A percentile compares a stretch with the other conserved stretches of the same genome.
These are phyloP conservation scores for Colletotrichum sp. DNA, from an alignment of 2,329 filamentous ascomycete species.

Conservation along the genomic window DNA sequence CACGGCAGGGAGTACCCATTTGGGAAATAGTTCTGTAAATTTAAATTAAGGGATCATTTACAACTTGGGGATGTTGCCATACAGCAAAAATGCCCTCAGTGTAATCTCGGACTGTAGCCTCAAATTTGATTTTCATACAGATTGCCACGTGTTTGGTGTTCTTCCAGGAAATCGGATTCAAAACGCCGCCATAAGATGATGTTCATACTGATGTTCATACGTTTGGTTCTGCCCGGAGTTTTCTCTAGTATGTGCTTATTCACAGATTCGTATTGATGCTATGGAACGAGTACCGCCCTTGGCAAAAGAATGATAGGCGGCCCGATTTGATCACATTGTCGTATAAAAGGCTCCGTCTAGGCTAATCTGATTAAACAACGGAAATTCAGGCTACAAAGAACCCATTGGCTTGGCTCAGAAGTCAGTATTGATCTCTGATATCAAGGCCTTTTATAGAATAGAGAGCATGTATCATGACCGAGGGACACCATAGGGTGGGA, in stretches of 20 bases:
- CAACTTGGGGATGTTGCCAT: neutral
- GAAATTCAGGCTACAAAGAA: too few relatives aligned
- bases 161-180: too few relatives aligned
- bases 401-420: neutral
- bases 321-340: too few relatives aligned
- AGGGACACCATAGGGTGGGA: neutral
- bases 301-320: too few relatives aligned
- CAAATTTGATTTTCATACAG: fast-evolving
- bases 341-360: too few relatives aligned
- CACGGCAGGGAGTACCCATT: fast-evolving
- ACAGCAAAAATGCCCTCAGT: neutral
- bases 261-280: neutral
- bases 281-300: too few relatives aligned
- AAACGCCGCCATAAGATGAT: too few relatives aligned
- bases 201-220: fast-evolving
- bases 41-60: neutral
- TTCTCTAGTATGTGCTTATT: neutral
- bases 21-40: neutral
- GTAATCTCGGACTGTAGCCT: too few relatives aligned
- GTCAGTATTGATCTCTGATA: neutral
- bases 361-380: too few relatives aligned
- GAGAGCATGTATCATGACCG: neutral
- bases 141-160: fast-evolving
- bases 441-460: neutral
- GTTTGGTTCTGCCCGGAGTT: neutral